Evolutionary conservation across 371 early-diverging fungal species (phyloP), one percentile per base, ranked within the genome.

Genomic region (Lichtheimia corymbifera): DNA sequence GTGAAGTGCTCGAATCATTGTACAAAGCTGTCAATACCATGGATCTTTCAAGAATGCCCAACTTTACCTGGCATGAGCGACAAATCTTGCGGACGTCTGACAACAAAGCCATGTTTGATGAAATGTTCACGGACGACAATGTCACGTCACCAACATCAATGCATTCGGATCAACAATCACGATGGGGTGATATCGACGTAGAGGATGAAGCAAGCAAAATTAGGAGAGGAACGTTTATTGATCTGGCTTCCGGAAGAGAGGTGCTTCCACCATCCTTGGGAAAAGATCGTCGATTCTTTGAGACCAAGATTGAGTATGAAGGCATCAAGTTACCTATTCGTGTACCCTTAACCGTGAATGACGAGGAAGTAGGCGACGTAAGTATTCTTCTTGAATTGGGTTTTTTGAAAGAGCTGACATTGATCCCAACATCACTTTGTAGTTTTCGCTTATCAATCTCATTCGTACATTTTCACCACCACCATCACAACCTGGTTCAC

Each of bases 321-420:
- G 88, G 86, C 3, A 88, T 92, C 62, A 91, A 88, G 63, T 72
- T 96, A 14, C 92, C 95, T 4, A 88, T 96, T 30, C 81, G 92
- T 53, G 90, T 97, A 4, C 96, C 96, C 0, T 67, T 95, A 55
- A 90, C 92, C 0, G 81, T 90, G 28, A 91, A 88, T 63, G 84
- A 89, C 0, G 95, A 92, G 67, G 97, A 97, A 82, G 88, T 97
- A 18, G 94, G 96, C 47, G 96, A 96, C 77, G 92, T 91, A 84
- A 73, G 81, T 75, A 15, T 35, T 7, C 20, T 14, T 27, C 12
- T 43, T 0, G 5, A 9, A 11, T 13, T 15, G 11, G 5, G 11
- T 2, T 35, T 35, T 28, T 42, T 41, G 25, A 56, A n/a, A 4
- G 35, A 25, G 13, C 45, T 18, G 5, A 13, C 3, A 28, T 55